Percentiles rank a stretch among this genome's conserved stretches.
Evolutionary conservation across 108 stramenopile genomes (phyloP).

Genomic region (Pseudonitzschia delicatissima): DNA sequence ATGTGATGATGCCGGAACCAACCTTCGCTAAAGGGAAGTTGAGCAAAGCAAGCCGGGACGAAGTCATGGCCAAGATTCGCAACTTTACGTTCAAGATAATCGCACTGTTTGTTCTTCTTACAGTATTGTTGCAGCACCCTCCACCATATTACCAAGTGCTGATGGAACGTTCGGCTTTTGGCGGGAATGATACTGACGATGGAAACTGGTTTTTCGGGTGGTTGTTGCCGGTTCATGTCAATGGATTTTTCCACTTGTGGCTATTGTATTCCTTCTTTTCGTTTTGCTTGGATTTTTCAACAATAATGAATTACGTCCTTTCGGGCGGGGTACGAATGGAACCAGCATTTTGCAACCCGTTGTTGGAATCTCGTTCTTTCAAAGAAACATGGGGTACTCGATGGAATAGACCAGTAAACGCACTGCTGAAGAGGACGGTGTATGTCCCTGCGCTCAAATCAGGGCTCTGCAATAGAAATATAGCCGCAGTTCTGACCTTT

Average conservation of each 20-base stretch:
- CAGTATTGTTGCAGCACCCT: not conserved
- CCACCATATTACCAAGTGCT: not conserved
- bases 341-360: slow-evolving; percentile 28
- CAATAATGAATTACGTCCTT: not conserved
- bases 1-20: slow-evolving; percentile 33
- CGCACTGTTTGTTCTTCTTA: slow-evolving; percentile 12
- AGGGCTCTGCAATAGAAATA: not conserved
- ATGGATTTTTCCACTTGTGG: slow-evolving; percentile 38
- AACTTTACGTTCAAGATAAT: slow-evolving; percentile 10
- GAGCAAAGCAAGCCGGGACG: not conserved
- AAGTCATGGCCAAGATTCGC: not conserved
- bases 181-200: not conserved
- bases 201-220: not conserved
- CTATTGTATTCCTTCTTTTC: slow-evolving; percentile 22
- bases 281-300: slow-evolving; percentile 30
- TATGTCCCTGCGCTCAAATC: slow-evolving; percentile 26
- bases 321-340: slow-evolving; percentile 13
- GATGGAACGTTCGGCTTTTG: not conserved
- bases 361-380: slow-evolving; percentile 26
- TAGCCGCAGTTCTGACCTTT: slow-evolving; percentile 30
- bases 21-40: slow-evolving; percentile 27
- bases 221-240: not conserved
- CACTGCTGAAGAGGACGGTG: slow-evolving; percentile 29
- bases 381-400: slow-evolving; percentile 35
- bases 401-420: slow-evolving; percentile 38